Evolutionary conservation across 768 basidiomycete genomes (phyloP).

Genomic region (Trametes elegans): DNA sequence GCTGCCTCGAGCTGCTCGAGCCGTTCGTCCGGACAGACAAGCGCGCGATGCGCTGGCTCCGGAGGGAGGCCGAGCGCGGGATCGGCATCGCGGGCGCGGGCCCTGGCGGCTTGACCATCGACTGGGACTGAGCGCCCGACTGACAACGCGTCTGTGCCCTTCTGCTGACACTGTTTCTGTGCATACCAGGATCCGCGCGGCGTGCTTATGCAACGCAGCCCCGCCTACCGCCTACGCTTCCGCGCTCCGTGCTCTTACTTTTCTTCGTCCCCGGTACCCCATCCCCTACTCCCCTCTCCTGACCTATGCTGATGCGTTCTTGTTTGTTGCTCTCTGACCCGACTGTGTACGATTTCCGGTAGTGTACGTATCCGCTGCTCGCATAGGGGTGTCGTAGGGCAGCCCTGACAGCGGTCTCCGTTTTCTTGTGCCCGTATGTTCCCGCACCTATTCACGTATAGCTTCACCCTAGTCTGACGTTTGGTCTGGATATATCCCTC

Average conservation of each 20-base stretch:
- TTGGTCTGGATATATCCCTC: conserved; percentile 2
- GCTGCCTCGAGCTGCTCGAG: conserved; percentile 61
- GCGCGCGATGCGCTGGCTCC: conserved; percentile 78
- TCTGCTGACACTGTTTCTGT: conserved; percentile 9
- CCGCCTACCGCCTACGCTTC: no score
- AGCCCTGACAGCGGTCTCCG: conserved; percentile 7
- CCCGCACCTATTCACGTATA: not conserved
- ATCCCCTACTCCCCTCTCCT: not conserved
- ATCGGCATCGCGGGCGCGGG: conserved; percentile 66
- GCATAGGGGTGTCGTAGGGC: conserved; percentile 24
- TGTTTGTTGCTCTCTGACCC: not conserved
- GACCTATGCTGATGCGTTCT: not conserved
- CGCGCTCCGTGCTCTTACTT: no score
- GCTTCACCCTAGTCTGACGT: not conserved
- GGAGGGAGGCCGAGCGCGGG: conserved; percentile 69
- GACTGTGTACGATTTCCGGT: not conserved
- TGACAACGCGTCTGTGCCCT: not conserved
- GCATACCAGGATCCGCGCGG: conserved; percentile 1
- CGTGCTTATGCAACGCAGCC: no score
- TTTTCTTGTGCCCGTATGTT: not conserved
- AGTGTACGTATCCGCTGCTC: not conserved
- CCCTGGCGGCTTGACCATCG: conserved; percentile 71
- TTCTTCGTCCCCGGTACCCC: no score
- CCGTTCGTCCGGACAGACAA: conserved; percentile 74
- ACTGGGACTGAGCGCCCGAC: conserved; percentile 58